Percentiles rank a stretch among this genome's conserved stretches.
phyloP scores from a whole-genome alignment of 768 basidiomycete species.

The Boletus rubroflammeus region DNA sequence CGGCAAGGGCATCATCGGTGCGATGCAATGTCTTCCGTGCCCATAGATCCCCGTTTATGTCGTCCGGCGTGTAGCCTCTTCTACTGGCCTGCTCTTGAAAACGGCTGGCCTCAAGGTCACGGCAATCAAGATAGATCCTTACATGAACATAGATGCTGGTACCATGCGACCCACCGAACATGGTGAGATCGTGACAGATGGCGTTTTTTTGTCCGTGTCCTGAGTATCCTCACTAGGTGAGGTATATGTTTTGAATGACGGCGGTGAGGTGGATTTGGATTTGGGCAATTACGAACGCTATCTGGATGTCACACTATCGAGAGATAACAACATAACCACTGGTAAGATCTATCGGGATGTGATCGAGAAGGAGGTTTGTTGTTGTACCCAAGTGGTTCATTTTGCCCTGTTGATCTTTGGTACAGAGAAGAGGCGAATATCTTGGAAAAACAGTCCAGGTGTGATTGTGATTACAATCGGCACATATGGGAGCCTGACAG shows the following conservation, averaged over 20 bases:
- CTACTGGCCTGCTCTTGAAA: slow-evolving; percentile 92
- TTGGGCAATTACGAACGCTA: slow-evolving; percentile 99
- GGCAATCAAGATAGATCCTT: slow-evolving; percentile 99
- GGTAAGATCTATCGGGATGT: slow-evolving; percentile 97
- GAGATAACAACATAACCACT: slow-evolving; percentile 97
- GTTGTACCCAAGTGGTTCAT: not conserved
- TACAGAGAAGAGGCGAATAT: slow-evolving; percentile 78
- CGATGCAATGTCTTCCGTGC: slow-evolving; percentile 28
- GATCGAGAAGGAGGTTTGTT: slow-evolving; percentile 89
- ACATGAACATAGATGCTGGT: slow-evolving; percentile 99
- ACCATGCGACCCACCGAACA: slow-evolving; percentile 99
- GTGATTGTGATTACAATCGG: slow-evolving; percentile 10
- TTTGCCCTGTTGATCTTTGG: slow-evolving; percentile 9
- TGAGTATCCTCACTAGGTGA: slow-evolving; percentile 57
- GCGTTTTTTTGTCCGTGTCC: slow-evolving; percentile 2
- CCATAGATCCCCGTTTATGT: slow-evolving; percentile 20
- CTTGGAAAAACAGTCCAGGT: slow-evolving; percentile 97
- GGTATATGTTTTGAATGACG: slow-evolving; percentile 97
- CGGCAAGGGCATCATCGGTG: slow-evolving; percentile 98
- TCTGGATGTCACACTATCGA: slow-evolving; percentile 87
- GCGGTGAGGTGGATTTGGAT: slow-evolving; percentile 97
- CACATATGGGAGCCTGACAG: slow-evolving; percentile 5
- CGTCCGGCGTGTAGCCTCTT: slow-evolving; percentile 65
- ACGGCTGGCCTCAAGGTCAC: slow-evolving; percentile 95
- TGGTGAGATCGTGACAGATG: slow-evolving; percentile 50